Percentiles rank a stretch among this genome's conserved stretches.
phyloP scores from a whole-genome alignment of 1,284 basidiomycete species.

The Meripilus lineatus region DNA sequence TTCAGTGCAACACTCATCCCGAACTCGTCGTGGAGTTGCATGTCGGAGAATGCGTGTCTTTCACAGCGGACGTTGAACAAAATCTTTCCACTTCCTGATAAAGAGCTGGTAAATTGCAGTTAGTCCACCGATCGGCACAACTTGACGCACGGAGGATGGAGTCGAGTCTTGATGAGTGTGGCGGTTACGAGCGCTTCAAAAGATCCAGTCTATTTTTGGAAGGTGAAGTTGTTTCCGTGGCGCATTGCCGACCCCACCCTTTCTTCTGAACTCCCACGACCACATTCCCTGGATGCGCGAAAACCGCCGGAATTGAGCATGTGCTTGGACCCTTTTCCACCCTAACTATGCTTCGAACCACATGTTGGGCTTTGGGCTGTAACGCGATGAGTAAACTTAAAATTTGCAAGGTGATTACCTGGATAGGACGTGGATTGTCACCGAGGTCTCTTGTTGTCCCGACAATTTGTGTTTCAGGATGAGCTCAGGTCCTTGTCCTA shows the following conservation, averaged over 20 bases:
- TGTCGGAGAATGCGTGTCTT: background rate
- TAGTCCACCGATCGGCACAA: background rate
- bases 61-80: background rate
- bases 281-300: too few species aligned
- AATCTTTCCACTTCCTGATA: background rate
- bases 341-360: too few species aligned
- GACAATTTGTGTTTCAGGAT: background rate
- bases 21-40: background rate
- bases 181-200: background rate
- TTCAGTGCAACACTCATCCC: constrained; percentile 30
- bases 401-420: too few species aligned
- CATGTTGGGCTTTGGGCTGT: too few species aligned
- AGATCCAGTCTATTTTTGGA: too few species aligned
- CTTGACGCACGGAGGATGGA: background rate
- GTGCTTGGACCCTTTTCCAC: too few species aligned
- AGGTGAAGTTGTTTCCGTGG: too few species aligned
- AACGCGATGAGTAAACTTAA: too few species aligned
- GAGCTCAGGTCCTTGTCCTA: background rate
- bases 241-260: too few species aligned
- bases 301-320: too few species aligned
- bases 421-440: too few species aligned
- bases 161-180: background rate
- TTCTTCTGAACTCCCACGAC: too few species aligned
- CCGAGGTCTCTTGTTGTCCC: background rate
- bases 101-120: background rate